phyloP scores from a whole-genome alignment of 352 stramenopile genomes.

The Thalassiosira livingstoniorum region DNA sequence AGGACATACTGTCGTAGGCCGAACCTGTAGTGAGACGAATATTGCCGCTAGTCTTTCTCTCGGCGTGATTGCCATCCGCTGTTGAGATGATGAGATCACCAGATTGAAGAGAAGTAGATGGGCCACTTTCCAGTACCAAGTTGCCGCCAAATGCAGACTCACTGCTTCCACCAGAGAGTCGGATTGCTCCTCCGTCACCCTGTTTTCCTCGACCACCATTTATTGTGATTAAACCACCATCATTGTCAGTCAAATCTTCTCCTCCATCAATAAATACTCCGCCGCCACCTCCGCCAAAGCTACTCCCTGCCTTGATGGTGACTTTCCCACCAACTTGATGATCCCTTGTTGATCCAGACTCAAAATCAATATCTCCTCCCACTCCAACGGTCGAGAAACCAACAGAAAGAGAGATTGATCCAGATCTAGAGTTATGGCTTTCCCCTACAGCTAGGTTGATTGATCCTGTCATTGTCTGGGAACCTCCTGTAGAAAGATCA shows the following conservation, averaged over 20 bases:
- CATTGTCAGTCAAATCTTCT: constrained; percentile 16
- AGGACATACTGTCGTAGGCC: constrained; percentile 63
- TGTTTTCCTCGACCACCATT: constrained; percentile 9
- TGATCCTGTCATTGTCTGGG: constrained; percentile 31
- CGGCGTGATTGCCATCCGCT: constrained; percentile 41
- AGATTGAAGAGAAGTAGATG: constrained; percentile 55
- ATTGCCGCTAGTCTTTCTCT: constrained; percentile 35
- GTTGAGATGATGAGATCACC: constrained; percentile 46
- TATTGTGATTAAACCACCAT: constrained; percentile 42
- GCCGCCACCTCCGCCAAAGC: constrained; percentile 31
- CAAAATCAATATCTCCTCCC: constrained; percentile 23
- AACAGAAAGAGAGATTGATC: constrained; percentile 42
- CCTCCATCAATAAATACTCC: constrained; percentile 18
- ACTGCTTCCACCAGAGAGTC: constrained; percentile 79
- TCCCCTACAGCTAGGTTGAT: constrained; percentile 50
- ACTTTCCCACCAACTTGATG: constrained; percentile 10
- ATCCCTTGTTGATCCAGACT: constrained; percentile 27
- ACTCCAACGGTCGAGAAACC: constrained; percentile 35
- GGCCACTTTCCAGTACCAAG: constrained; percentile 83
- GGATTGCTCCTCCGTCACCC: constrained; percentile 77
- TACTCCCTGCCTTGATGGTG: constrained; percentile 10
- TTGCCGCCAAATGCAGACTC: constrained; percentile 83
- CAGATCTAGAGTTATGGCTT: constrained; percentile 35
- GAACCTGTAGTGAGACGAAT: constrained; percentile 79
- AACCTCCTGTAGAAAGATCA: constrained; percentile 45